Evolutionary conservation across 495 filamentous ascomycete genomes (phyloP).

Genomic region (Massariosphaeria phaeospora): DNA sequence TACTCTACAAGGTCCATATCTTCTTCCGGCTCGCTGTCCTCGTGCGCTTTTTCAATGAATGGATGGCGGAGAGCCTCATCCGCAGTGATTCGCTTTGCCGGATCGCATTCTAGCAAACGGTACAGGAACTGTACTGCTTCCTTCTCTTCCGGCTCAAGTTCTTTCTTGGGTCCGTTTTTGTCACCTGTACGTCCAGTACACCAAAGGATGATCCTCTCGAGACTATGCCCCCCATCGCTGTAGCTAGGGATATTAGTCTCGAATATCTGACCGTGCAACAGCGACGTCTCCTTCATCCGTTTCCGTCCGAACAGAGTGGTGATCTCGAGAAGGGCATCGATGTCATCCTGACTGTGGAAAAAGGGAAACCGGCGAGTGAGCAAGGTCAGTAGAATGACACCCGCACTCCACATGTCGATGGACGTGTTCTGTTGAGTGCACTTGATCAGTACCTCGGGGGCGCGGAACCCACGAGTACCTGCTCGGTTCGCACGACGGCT

Average conservation of each 20-base stretch:
- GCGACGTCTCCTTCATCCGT: constrained; percentile 74
- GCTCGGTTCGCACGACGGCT: constrained; percentile 89
- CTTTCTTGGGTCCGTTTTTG: constrained; percentile 38
- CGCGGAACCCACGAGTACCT: constrained; percentile 92
- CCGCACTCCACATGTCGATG: constrained; percentile 95
- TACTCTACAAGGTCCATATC: constrained; percentile 26
- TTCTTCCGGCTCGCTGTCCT: constrained; percentile 28
- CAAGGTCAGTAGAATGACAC: constrained; percentile 88
- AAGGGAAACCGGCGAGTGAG: constrained; percentile 90
- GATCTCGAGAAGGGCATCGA: constrained; percentile 96
- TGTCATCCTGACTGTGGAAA: constrained; percentile 94
- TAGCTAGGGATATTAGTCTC: constrained; percentile 90
- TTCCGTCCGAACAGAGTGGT: constrained; percentile 86
- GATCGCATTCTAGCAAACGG: constrained; percentile 68
- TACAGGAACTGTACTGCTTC: constrained; percentile 62
- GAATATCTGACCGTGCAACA: constrained; percentile 79
- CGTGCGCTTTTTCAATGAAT: constrained; percentile 46
- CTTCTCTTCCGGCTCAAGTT: constrained; percentile 56
- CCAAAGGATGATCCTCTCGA: constrained; percentile 94
- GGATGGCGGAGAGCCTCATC: constrained; percentile 67
- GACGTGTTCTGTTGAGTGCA: constrained; percentile 88
- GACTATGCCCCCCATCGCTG: constrained; percentile 71
- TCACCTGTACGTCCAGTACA: constrained; percentile 58
- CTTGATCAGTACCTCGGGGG: constrained; percentile 94
- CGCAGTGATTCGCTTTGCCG: constrained; percentile 64